Percentiles rank a stretch among this genome's conserved stretches.
Conservation (phyloP, 73 alveolate genomes). For the Tetrahymena malaccensis region DNA sequence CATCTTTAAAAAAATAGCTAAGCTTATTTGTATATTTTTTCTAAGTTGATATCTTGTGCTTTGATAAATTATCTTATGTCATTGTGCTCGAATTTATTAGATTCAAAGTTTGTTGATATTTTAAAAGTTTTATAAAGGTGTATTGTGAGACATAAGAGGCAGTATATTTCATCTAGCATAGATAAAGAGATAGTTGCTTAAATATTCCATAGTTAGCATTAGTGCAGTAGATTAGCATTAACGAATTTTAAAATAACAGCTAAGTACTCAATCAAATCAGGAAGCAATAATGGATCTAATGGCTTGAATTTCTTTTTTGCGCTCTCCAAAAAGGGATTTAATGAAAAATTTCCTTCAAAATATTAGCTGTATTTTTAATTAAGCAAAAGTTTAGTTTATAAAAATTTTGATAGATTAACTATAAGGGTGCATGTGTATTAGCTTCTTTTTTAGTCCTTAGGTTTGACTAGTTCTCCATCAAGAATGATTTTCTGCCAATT, state of each 20-base stretch:
- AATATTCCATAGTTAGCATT: conserved; percentile 13
- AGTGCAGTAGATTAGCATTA: neutral
- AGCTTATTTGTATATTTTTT: conserved; percentile 2
- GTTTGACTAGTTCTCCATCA: conserved; percentile 3
- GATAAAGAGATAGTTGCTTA: neutral
- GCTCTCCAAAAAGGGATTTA: conserved; percentile 5
- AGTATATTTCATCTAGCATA: conserved; percentile 31
- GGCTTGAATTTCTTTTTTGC: conserved; percentile 20
- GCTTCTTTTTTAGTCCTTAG: neutral
- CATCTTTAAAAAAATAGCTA: neutral
- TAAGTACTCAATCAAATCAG: conserved; percentile 9
- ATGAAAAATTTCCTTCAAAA: conserved; percentile 26
- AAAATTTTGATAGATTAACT: neutral
- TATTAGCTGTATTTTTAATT: neutral
- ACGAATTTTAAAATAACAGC: neutral
- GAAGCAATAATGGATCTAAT: conserved; percentile 12
- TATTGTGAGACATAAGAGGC: conserved; percentile 8
- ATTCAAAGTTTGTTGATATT: neutral
- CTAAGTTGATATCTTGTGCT: neutral
- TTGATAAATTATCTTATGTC: conserved; percentile 11
- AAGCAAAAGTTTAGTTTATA: neutral
- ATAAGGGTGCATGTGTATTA: neutral
- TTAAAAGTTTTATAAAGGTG: conserved; percentile 24
- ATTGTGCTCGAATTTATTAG: neutral
- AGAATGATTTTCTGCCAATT: conserved; percentile 8